Conservation (phyloP, 1,139 yeast species). For the Oligophagozyma castellii region DNA sequence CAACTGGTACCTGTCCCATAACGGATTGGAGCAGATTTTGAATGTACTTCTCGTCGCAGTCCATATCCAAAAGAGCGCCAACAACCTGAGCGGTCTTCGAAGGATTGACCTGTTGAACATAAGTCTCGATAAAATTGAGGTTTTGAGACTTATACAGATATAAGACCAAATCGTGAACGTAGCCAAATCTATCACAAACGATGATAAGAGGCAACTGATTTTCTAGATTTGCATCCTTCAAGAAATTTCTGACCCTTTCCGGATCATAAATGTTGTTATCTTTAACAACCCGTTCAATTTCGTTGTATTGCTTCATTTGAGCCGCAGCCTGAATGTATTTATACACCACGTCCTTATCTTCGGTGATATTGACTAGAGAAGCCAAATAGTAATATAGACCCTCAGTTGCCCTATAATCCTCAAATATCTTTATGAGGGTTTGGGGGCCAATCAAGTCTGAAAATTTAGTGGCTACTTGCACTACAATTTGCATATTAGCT, state of each 20-base stretch:
- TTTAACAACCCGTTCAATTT: conserved; percentile 89
- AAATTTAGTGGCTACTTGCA: conserved; percentile 93
- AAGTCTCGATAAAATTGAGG: conserved; percentile 91
- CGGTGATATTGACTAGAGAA: conserved; percentile 84
- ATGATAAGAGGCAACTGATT: conserved; percentile 94
- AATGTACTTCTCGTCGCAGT: conserved; percentile 85
- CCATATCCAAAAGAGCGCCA: conserved; percentile 93
- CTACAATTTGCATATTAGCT: conserved; percentile 83
- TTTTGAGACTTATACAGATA: conserved; percentile 90
- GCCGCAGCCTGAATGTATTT: conserved; percentile 95
- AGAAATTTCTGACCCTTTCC: conserved; percentile 91
- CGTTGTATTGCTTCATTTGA: conserved; percentile 76
- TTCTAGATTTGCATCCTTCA: conserved; percentile 85
- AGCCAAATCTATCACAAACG: conserved; percentile 87
- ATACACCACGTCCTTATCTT: conserved; percentile 89
- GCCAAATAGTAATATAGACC: conserved; percentile 91
- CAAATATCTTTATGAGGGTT: conserved; percentile 77
- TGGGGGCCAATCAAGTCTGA: conserved; percentile 86
- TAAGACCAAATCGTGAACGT: conserved; percentile 84
- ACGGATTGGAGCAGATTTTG: conserved; percentile 73
- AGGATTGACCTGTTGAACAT: conserved; percentile 95
- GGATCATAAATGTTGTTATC: conserved; percentile 92
- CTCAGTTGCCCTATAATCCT: conserved; percentile 82
- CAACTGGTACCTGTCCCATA: conserved; percentile 87
- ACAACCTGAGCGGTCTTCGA: conserved; percentile 90